Evolutionary conservation across 139 green algal genomes (phyloP), one percentile per base, ranked within the genome.

Genomic region (Edaphochlamys debaryana): DNA sequence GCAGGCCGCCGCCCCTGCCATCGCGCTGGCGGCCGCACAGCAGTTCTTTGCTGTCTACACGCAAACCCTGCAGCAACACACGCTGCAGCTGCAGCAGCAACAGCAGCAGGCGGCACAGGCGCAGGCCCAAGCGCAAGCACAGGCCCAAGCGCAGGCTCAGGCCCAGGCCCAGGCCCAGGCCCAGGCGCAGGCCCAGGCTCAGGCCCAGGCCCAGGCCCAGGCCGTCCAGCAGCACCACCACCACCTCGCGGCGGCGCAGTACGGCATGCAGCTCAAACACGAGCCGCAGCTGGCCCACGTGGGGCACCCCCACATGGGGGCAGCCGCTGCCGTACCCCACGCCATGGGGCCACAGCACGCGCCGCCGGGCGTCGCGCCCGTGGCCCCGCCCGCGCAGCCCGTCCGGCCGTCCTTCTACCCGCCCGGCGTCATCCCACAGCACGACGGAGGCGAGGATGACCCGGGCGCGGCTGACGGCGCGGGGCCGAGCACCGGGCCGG

Each of bases 401-500:
- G n/a, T n/a, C n/a, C n/a, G n/a, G 15, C 37, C 34, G 17, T 23
- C 27, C 41, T 76, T 67, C 67, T 84, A 81, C n/a, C 30, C 60
- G 11, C 75, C 42, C 4, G 78, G 78, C 0, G 40, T 69, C 9
- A 84, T 84, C 45, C 78, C 78, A 3, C 78, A 82, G 71, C 63
- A 69, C 54, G 92, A 72, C 56, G 89, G 63, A 23, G 84, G 87
- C 40, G 84, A 69, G 41, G 84, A 41, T 40, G 88, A 88, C 22
- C 76, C 68, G 54, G 64, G 38, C 1, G 82, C 71, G 34, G 79
- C 68, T 29, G 74, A 23, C 17, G 25, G 11, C 23, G 76, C 25
- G 15, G 84, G 32, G 4, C 79, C 41, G 17, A 56, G 36, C 4
- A 72, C 25, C 3, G 73, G 52, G 38, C 45, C 69, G 5, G n/a